Percentiles rank a stretch among this genome's conserved stretches.
Conservation (phyloP, 495 filamentous ascomycete species). For the Daldinia decipiens region DNA sequence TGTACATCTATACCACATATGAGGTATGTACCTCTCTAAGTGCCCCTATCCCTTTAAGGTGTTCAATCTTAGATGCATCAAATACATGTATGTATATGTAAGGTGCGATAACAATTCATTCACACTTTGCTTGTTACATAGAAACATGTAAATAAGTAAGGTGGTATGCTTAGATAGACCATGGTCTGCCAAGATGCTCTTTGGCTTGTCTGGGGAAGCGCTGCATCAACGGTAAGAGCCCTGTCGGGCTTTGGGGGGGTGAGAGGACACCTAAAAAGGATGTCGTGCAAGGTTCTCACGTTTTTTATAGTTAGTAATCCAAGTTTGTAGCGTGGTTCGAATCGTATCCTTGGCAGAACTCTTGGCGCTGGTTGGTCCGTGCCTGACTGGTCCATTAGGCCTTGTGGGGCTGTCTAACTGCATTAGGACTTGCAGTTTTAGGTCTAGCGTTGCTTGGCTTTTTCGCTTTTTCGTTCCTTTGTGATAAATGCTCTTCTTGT, state of each 20-base stretch:
- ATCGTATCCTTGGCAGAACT: slow-evolving; percentile 42
- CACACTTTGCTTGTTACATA: slow-evolving; percentile 27
- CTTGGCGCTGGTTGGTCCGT: slow-evolving; percentile 46
- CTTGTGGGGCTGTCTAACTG: slow-evolving; percentile 32
- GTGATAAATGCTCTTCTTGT: slow-evolving; percentile 17
- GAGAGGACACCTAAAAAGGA: slow-evolving; percentile 23
- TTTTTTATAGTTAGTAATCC: slow-evolving; percentile 44
- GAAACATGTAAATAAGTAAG: slow-evolving; percentile 1
- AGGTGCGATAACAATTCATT: slow-evolving; percentile 1
- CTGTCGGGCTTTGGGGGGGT: slow-evolving; percentile 21
- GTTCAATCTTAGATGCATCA: not conserved
- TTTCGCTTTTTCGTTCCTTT: slow-evolving; percentile 10
- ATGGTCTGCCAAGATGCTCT: slow-evolving; percentile 20
- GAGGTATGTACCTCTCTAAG: not conserved
- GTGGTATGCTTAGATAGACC: not conserved
- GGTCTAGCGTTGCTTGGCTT: slow-evolving; percentile 36
- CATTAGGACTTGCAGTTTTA: slow-evolving; percentile 37
- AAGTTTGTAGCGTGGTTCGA: slow-evolving; percentile 42
- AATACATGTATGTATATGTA: slow-evolving; percentile 1
- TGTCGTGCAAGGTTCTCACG: slow-evolving; percentile 43
- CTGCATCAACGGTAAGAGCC: slow-evolving; percentile 27
- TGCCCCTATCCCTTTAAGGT: not conserved
- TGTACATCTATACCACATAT: not conserved
- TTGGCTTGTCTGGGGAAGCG: slow-evolving; percentile 34
- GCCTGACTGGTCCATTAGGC: slow-evolving; percentile 39